A percentile compares a stretch with the other conserved stretches of the same genome.
These are phyloP conservation scores for Botrytis porri DNA, from an alignment of 2,329 filamentous ascomycete genomes.

Conservation along the genomic window DNA sequence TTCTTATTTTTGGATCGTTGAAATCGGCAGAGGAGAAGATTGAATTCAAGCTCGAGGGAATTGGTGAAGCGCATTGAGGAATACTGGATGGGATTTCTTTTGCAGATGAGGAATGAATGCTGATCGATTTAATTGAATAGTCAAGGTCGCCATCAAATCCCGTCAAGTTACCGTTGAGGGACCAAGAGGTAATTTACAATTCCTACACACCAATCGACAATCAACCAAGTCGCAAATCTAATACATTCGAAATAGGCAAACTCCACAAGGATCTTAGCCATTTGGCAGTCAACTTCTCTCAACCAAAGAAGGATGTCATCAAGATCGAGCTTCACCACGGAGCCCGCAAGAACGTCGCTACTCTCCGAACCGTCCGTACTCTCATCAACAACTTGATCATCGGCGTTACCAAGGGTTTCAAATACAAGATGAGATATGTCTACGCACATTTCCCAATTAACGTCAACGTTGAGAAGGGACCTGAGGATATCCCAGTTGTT, in stretches of 20 bases:
- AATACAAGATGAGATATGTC: conserved; percentile 99
- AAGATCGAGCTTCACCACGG: conserved; percentile 99
- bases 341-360: conserved; percentile 94
- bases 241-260: conserved; percentile 63
- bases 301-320: conserved; percentile 81
- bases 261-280: conserved; percentile 96
- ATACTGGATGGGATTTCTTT: conserved; percentile 3
- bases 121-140: conserved; percentile 52
- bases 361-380: conserved; percentile 95
- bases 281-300: conserved; percentile 91
- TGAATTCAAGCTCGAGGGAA: conserved; percentile 14
- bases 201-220: conserved; percentile 11
- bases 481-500: conserved; percentile 82
- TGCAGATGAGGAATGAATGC: conserved; percentile 32
- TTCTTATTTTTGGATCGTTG: neutral
- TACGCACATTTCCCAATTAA: conserved; percentile 99
- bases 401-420: conserved; percentile 98
- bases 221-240: conserved; percentile 33
- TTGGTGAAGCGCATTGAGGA: conserved; percentile 8
- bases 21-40: conserved; percentile 1
- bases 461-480: conserved; percentile 97
- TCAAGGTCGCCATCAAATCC: conserved; percentile 98
- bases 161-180: conserved; percentile 95
- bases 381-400: conserved; percentile 99
- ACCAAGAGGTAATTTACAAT: conserved; percentile 68